Conservation (phyloP, 352 stramenopile genomes). For the Globisporangium carolinianum region DNA sequence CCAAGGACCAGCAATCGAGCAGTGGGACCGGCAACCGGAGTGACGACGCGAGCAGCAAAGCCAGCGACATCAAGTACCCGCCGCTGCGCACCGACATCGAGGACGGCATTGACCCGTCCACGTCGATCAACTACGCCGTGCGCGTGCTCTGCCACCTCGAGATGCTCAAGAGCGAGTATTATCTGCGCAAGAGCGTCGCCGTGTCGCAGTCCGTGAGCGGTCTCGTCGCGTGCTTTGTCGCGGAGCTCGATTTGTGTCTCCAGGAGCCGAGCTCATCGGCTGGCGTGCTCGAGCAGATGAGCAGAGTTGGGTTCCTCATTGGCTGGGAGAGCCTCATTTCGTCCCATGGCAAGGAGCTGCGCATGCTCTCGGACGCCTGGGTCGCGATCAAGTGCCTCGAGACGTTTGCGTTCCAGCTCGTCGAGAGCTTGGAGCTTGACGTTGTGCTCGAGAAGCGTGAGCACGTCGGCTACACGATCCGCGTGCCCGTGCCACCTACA, state of each 20-base stretch:
- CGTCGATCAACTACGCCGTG: constrained; percentile 53
- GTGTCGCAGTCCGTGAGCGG: constrained; percentile 80
- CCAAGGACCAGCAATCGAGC: constrained; percentile 29
- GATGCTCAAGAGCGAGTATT: constrained; percentile 75
- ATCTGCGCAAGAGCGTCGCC: constrained; percentile 74
- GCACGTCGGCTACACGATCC: constrained; percentile 62
- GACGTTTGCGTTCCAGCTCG: constrained; percentile 78
- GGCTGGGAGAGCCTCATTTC: constrained; percentile 94
- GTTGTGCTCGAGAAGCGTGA: constrained; percentile 58
- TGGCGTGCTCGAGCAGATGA: constrained; percentile 64
- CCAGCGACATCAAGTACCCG: constrained; percentile 50
- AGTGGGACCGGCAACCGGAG: background rate
- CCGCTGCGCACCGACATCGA: constrained; percentile 55
- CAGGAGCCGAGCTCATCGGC: constrained; percentile 34
- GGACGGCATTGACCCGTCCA: constrained; percentile 41
- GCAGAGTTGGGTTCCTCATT: constrained; percentile 80
- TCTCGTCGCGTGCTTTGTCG: constrained; percentile 75
- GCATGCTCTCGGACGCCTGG: constrained; percentile 91
- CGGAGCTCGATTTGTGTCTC: constrained; percentile 69
- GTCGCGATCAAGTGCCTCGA: constrained; percentile 86
- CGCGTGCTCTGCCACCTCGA: constrained; percentile 59
- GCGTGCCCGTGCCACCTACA: constrained; percentile 30
- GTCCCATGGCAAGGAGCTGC: constrained; percentile 92
- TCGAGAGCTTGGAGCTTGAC: constrained; percentile 31
- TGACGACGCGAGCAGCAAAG: constrained; percentile 16